Evolutionary conservation across 805 yeast species (phyloP).

Genomic region (Nakazawaea anatomiae): DNA sequence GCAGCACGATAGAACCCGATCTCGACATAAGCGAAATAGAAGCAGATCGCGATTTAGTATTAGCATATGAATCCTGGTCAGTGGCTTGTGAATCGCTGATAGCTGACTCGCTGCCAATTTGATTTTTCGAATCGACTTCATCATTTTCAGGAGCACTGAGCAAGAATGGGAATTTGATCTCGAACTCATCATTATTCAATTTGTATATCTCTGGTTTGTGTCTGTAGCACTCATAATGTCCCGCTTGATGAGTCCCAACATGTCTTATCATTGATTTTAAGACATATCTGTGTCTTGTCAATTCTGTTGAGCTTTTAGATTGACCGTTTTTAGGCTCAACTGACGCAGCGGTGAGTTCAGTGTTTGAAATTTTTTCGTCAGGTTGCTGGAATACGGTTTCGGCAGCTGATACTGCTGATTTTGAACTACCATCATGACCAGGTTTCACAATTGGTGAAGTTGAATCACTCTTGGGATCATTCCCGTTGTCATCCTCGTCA

Average conservation of each 20-base stretch:
- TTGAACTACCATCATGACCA: no score
- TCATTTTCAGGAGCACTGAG: not conserved
- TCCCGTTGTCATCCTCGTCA: constrained; percentile 8
- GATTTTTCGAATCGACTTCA: not conserved
- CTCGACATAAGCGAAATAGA: constrained; percentile 2
- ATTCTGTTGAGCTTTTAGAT: not conserved
- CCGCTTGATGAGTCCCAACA: constrained; percentile 80
- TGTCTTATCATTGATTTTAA: constrained; percentile 76
- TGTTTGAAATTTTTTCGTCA: not conserved
- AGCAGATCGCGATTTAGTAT: constrained; percentile 1
- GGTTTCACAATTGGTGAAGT: not conserved
- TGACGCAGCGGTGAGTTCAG: not conserved
- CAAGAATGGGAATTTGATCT: constrained; percentile 9
- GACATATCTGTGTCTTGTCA: constrained; percentile 34
- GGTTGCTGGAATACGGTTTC: not conserved
- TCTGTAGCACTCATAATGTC: constrained; percentile 87
- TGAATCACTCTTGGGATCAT: not conserved
- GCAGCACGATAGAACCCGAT: constrained; percentile 1
- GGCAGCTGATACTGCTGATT: no score
- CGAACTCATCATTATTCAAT: constrained; percentile 25
- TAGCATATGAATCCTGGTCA: constrained; percentile 1
- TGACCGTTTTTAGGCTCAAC: not conserved
- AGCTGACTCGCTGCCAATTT: not conserved
- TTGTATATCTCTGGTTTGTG: constrained; percentile 62
- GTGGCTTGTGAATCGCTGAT: constrained; percentile 4